Base-by-base conservation (phyloP, 148 eudicot genomes). In the Cornus kousa region DNA sequence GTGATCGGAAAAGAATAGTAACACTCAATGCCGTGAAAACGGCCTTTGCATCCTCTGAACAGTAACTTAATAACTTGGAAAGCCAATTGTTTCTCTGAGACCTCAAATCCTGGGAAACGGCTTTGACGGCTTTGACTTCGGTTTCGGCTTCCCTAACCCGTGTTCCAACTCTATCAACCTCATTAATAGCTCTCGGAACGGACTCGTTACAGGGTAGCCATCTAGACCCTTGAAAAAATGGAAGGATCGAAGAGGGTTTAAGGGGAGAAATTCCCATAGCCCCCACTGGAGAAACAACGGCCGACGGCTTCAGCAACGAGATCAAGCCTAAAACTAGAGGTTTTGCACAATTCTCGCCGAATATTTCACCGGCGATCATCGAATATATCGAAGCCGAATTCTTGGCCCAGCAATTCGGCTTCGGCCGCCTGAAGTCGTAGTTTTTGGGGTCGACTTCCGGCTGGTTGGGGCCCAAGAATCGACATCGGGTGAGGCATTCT, bases 1-100 rank as follows among this genome's bases (percentile, higher is more conserved):
- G 82, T 0, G 97, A 92, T 13, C 85, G 85, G 68, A 85, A 92
- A 53, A 94, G 80, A 62, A 94, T 53, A 20, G 83, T 88, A 53
- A 94, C 98, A 3, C 95, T 93, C 32, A 90, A 81, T 5, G 95
- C 97, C 23, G 98, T 93, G 40, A 93, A 87, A 35, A 85, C 94
- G 0, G 98, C 97, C 84, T 82, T 94, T 0, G 97, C 95, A 83
- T 92, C 97, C 37, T 92, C 97, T 0, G 94, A 89, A 48, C 90
- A 86, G 3, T 87, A 70, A 14, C 77, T 84, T 76, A 88, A 70
- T 77, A 92, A 10, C 73, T 82, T 94, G 0, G 87, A 80, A 24
- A 92, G 31, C 93, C 91, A 92, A 74, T 78, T 70, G 33, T 78
- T 83, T 69, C 74, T 75, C 32, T 33, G 79, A 60, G 62, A 66